These are phyloP conservation scores for Tetramitus jugosus DNA, from an alignment of 208 protist genomes.

Conservation along the genomic window DNA sequence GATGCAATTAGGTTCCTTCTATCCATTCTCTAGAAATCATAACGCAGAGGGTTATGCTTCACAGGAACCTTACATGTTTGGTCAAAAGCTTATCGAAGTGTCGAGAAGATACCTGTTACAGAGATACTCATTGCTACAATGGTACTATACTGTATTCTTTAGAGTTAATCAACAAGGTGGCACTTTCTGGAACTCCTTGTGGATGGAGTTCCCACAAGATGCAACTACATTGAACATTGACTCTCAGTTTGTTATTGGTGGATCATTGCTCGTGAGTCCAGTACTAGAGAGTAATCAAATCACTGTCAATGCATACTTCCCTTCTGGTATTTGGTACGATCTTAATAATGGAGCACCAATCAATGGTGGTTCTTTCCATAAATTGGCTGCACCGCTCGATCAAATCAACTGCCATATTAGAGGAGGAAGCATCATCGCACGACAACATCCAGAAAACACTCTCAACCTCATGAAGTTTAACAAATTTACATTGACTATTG, in stretches of 20 bases:
- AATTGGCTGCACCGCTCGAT: background rate
- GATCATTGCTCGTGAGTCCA: constrained; percentile 36
- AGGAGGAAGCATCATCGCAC: constrained; percentile 49
- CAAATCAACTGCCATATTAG: constrained; percentile 45
- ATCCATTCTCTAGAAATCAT: constrained; percentile 72
- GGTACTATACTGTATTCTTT: constrained; percentile 58
- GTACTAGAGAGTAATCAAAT: constrained; percentile 36
- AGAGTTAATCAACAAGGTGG: constrained; percentile 28
- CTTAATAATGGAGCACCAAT: constrained; percentile 28
- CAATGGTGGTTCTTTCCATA: no score
- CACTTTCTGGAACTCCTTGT: constrained; percentile 50
- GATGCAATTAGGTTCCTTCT: constrained; percentile 65
- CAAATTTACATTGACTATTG: no score
- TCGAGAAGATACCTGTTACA: constrained; percentile 32
- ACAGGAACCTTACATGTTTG: constrained; percentile 2
- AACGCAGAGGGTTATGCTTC: constrained; percentile 39
- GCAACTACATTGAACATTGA: constrained; percentile 36
- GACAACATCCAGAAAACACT: constrained; percentile 35
- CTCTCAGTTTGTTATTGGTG: constrained; percentile 54
- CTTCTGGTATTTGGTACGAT: constrained; percentile 53
- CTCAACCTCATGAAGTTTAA: no score
- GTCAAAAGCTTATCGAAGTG: constrained; percentile 31
- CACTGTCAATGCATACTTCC: constrained; percentile 49
- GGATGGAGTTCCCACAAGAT: constrained; percentile 48
- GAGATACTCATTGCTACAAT: constrained; percentile 54